Evolutionary conservation across 495 filamentous ascomycete genomes (phyloP), one percentile per base, ranked within the genome.

Genomic region (Opeltia flavorubescens): DNA sequence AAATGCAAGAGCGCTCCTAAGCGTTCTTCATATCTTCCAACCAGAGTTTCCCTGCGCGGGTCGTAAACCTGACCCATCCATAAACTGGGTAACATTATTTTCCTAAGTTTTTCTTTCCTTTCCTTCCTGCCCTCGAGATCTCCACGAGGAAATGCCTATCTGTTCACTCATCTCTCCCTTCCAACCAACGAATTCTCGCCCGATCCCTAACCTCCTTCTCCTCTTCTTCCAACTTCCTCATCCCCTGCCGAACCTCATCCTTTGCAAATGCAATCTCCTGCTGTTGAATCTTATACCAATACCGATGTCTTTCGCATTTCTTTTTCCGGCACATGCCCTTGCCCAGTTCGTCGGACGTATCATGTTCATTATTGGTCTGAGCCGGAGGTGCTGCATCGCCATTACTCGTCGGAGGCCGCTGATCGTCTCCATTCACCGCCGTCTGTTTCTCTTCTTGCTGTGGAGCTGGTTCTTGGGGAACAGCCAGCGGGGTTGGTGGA

Each of bases 121-220:
- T 41, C 38, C 12, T 13, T 13, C 29, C 6, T 13, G 6, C 6
- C 29, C 29, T 31, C 29, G 13, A 6, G 6, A 31, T 31, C 29
- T 13, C 6, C 29, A 31, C 6, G 6, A 31, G 29, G 6, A 31
- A 13, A 31, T 6, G 29, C 6, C 29, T 6, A n/a, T n/a, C n/a
- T n/a, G 87, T 81, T 5, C 89, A 89, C 59, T 86, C 81, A 94
- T 24, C 43, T 9, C 24, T 23, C 4, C 45, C 45, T 40, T 58
- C 69, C 63, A 69, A 67, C 55, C 60, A 65, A 26, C 69, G 50
- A 21, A 75, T 55, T 43, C 68, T 62, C 9, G 70, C 69, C 30
- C 69, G 51, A 49, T 75, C 68, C 35, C 62, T 66, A 13, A 73
- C 59, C 1, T 62, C 62, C 27, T 62, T 64, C 40, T 69, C 69